These are phyloP conservation scores for Vigna reflexopilosa DNA, from an alignment of 306 rosid genomes.

Conservation along the genomic window DNA sequence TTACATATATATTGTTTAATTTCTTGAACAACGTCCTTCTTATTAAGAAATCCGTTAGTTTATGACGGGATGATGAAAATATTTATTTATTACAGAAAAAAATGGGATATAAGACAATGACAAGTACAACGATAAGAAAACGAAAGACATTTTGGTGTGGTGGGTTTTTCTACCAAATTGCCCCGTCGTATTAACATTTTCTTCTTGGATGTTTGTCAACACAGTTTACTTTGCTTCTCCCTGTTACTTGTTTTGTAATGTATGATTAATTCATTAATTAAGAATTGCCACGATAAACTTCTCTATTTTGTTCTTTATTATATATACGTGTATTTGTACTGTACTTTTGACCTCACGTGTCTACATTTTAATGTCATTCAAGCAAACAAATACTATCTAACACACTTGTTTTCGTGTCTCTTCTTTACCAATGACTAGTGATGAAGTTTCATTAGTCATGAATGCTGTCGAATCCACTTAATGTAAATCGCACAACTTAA, in stretches of 20 bases:
- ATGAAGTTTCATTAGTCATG: constrained; percentile 8
- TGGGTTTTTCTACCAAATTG: constrained; percentile 39
- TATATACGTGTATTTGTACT: not conserved
- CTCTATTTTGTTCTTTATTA: not conserved
- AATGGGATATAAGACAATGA: constrained; percentile 9
- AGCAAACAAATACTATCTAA: not conserved
- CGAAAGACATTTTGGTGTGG: constrained; percentile 32
- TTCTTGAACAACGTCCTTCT: too few species aligned
- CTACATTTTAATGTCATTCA: not conserved
- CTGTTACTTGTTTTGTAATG: not conserved
- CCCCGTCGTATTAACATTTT: constrained; percentile 31
- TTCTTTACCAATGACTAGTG: not conserved
- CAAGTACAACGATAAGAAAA: constrained; percentile 20
- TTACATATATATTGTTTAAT: too few species aligned
- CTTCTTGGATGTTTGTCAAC: constrained; percentile 27
- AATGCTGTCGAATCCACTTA: not conserved
- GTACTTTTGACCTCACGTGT: not conserved
- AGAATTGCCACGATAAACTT: constrained; percentile 15
- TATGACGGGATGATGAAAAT: constrained; percentile 17
- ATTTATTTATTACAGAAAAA: not conserved
- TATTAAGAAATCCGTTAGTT: too few species aligned
- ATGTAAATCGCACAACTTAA: not conserved
- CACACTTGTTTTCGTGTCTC: not conserved
- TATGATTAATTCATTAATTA: not conserved
- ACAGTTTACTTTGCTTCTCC: too few species aligned